phyloP scores from a whole-genome alignment of 2,329 filamentous ascomycete species.

The Plectosphaerella sp. region DNA sequence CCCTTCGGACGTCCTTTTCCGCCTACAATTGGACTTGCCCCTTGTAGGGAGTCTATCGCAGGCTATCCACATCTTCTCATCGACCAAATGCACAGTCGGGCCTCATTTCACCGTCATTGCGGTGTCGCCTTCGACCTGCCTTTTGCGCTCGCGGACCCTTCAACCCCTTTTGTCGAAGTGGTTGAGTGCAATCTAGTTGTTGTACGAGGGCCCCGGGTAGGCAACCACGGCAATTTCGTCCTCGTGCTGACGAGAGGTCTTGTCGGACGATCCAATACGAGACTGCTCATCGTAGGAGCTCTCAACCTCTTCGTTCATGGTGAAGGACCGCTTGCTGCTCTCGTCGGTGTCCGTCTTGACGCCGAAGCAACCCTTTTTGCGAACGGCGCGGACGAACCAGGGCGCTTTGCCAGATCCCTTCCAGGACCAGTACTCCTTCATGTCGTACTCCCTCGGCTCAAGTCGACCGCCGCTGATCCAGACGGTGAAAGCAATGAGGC shows the following conservation, averaged over 20 bases:
- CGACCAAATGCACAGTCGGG: no score
- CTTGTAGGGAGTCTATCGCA: no score
- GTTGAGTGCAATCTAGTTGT: no score
- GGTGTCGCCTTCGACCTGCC: no score
- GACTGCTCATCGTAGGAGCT: conserved; percentile 9
- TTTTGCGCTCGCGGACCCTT: no score
- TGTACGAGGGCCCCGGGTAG: no score
- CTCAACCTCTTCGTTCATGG: conserved; percentile 10
- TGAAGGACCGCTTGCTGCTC: conserved; percentile 12
- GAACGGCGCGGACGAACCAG: conserved; percentile 39
- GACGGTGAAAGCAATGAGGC: conserved; percentile 40
- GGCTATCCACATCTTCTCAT: no score
- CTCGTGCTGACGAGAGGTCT: conserved; percentile 1
- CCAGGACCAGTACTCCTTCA: conserved; percentile 54
- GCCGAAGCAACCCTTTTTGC: conserved; percentile 16
- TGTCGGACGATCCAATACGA: conserved; percentile 9
- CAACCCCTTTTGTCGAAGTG: no score
- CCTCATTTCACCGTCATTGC: no score
- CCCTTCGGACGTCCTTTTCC: no score
- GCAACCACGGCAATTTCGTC: conserved; percentile 10
- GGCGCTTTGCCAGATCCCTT: conserved; percentile 41
- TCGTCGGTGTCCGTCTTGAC: conserved; percentile 15
- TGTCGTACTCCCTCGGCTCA: conserved; percentile 46
- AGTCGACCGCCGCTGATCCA: conserved; percentile 35
- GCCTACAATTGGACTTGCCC: no score